These are phyloP conservation scores for Lachnellula hyalina DNA, from an alignment of 2,329 filamentous ascomycete species.

Conservation along the genomic window DNA sequence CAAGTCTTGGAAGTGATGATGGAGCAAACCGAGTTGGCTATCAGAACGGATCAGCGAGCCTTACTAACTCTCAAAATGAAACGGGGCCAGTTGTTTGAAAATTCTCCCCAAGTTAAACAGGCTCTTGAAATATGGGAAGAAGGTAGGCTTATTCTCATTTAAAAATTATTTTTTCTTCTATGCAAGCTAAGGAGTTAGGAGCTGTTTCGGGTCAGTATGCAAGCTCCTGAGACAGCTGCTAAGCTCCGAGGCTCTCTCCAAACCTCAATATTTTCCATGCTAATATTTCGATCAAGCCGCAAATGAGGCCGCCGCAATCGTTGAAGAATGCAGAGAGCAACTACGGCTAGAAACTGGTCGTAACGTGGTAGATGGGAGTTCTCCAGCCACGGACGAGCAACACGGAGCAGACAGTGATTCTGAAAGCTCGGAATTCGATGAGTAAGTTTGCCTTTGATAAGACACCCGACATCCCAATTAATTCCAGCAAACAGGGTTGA, in stretches of 20 bases:
- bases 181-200: too few relatives aligned
- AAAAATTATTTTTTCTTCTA: too few relatives aligned
- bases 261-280: too few relatives aligned
- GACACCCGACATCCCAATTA: neutral
- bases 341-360: constrained; percentile 45
- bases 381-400: constrained; percentile 23
- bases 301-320: constrained; percentile 43
- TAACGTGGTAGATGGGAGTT: constrained; percentile 10
- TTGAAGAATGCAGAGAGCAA: constrained; percentile 60
- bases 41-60: constrained; percentile 64
- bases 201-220: too few relatives aligned
- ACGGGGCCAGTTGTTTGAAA: constrained; percentile 74
- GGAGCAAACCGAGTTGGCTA: constrained; percentile 66
- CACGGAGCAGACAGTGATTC: constrained; percentile 5
- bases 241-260: too few relatives aligned
- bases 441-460: constrained; percentile 23
- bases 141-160: too few relatives aligned
- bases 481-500: constrained; percentile 12
- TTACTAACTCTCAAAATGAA: constrained; percentile 59
- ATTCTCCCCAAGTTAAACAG: constrained; percentile 60
- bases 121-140: constrained; percentile 67
- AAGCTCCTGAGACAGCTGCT: too few relatives aligned
- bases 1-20: constrained; percentile 92
- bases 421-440: constrained; percentile 21
- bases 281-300: constrained; percentile 34